These are phyloP conservation scores for Dipodascus geniculatus DNA, from an alignment of 805 yeast genomes.

Conservation along the genomic window DNA sequence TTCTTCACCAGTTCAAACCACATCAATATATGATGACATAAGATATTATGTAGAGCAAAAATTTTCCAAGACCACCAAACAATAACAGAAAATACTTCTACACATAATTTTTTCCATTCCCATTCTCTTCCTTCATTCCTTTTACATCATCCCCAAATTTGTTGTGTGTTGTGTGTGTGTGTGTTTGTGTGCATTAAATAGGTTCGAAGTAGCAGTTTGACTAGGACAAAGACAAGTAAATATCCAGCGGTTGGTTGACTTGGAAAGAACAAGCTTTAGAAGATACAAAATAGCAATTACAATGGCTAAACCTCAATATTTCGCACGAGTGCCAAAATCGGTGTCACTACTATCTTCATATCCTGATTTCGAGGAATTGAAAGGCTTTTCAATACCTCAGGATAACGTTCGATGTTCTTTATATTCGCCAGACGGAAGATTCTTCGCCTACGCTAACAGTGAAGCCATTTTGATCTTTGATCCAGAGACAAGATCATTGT, in stretches of 20 bases:
- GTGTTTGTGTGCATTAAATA: background rate
- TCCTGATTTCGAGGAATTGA: constrained; percentile 22
- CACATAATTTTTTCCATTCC: background rate
- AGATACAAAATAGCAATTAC: background rate
- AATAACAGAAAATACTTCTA: background rate
- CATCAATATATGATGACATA: too few species aligned
- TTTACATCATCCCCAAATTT: too few species aligned
- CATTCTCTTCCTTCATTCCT: background rate
- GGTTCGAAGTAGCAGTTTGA: background rate
- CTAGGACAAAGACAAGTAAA: background rate
- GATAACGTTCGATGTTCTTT: constrained; percentile 50
- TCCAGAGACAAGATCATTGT: constrained; percentile 38
- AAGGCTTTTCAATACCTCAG: constrained; percentile 19
- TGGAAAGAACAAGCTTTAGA: too few species aligned
- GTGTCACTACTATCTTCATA: constrained; percentile 18
- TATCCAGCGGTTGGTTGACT: background rate
- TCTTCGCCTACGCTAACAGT: constrained; percentile 63
- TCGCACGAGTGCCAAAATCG: constrained; percentile 17
- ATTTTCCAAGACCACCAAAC: constrained; percentile 1
- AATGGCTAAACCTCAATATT: constrained; percentile 2
- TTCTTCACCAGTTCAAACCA: too few species aligned
- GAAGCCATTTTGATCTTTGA: constrained; percentile 43
- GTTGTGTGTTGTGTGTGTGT: background rate
- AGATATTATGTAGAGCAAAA: background rate
- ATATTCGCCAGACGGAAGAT: constrained; percentile 57